Percentiles rank a stretch among this genome's conserved stretches.
phyloP scores from a whole-genome alignment of 1,139 yeast genomes.

The Candida tunisiensis region DNA sequence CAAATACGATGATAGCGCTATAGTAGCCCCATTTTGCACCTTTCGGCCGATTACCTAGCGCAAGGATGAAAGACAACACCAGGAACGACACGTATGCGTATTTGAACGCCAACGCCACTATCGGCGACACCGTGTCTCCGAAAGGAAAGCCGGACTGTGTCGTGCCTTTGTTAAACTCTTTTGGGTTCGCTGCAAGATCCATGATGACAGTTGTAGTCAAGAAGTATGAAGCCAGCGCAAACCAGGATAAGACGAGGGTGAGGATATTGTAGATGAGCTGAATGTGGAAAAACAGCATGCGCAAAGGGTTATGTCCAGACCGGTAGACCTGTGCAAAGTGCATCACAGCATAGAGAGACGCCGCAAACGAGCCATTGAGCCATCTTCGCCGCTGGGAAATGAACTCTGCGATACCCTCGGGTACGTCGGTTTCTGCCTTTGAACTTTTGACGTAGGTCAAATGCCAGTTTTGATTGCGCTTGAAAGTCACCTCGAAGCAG shows the following conservation, averaged over 20 bases:
- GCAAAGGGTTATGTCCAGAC: slow-evolving; percentile 55
- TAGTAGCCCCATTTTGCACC: slow-evolving; percentile 20
- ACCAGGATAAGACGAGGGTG: slow-evolving; percentile 60
- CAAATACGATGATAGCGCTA: slow-evolving; percentile 19
- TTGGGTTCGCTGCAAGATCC: slow-evolving; percentile 24
- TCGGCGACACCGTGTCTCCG: slow-evolving; percentile 10
- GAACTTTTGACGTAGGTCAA: slow-evolving; percentile 79
- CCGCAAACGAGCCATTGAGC: slow-evolving; percentile 95
- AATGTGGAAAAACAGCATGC: slow-evolving; percentile 56
- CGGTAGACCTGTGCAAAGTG: slow-evolving; percentile 60
- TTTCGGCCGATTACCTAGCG: slow-evolving; percentile 26
- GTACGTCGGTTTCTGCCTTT: slow-evolving; percentile 92
- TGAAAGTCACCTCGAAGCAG: slow-evolving; percentile 85
- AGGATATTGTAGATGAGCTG: slow-evolving; percentile 67
- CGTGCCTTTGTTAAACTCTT: slow-evolving; percentile 14
- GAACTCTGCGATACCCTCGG: slow-evolving; percentile 72
- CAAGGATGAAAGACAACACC: slow-evolving; percentile 22
- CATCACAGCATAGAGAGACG: slow-evolving; percentile 69
- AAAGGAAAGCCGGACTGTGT: slow-evolving; percentile 18
- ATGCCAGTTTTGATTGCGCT: slow-evolving; percentile 67
- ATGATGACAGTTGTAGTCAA: slow-evolving; percentile 43
- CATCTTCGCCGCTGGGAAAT: slow-evolving; percentile 88
- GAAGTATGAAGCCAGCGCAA: slow-evolving; percentile 65
- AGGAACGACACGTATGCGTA: slow-evolving; percentile 20
- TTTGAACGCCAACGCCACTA: slow-evolving; percentile 20